Conservation (phyloP, 2,329 filamentous ascomycete genomes). For the Capronia epimyces region DNA sequence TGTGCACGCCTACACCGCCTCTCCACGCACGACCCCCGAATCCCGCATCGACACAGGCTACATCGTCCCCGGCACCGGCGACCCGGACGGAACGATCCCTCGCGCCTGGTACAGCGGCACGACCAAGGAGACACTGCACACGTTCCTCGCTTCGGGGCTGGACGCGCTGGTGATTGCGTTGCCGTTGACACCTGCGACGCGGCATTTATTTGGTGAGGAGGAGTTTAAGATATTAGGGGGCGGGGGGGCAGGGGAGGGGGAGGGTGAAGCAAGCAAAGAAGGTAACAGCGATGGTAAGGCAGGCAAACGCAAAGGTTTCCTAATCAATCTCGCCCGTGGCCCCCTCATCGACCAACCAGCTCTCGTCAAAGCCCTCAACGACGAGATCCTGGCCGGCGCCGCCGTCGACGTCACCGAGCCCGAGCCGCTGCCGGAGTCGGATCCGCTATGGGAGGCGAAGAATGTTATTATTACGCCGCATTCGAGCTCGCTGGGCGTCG, state of each 20-base stretch:
- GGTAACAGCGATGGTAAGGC: too few relatives aligned
- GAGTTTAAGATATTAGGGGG: conserved; percentile 50
- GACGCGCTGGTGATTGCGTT: conserved; percentile 55
- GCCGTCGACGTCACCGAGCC: conserved; percentile 75
- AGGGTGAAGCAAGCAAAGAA: too few relatives aligned
- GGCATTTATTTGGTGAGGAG: conserved; percentile 48
- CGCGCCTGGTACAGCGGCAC: conserved; percentile 54
- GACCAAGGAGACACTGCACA: conserved; percentile 47
- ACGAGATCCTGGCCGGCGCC: conserved; percentile 56
- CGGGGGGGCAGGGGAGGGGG: too few relatives aligned
- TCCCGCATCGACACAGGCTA: conserved; percentile 61
- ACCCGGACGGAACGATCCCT: conserved; percentile 52
- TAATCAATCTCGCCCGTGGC: conserved; percentile 68
- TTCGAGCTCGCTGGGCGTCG: conserved; percentile 51
- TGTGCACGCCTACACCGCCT: conserved; percentile 69
- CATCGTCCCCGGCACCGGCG: conserved; percentile 62
- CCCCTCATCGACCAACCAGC: conserved; percentile 57
- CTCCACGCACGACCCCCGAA: conserved; percentile 60
- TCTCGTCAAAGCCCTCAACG: conserved; percentile 56
- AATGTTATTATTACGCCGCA: conserved; percentile 68
- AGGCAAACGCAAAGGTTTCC: too few relatives aligned
- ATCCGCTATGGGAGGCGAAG: conserved; percentile 63
- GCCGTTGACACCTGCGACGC: conserved; percentile 54
- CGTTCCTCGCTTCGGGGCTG: conserved; percentile 52
- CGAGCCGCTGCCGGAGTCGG: conserved; percentile 64